Percentiles rank a stretch among this genome's conserved stretches.
phyloP scores from a whole-genome alignment of 1,284 basidiomycete species.

The Malassezia furfur region DNA sequence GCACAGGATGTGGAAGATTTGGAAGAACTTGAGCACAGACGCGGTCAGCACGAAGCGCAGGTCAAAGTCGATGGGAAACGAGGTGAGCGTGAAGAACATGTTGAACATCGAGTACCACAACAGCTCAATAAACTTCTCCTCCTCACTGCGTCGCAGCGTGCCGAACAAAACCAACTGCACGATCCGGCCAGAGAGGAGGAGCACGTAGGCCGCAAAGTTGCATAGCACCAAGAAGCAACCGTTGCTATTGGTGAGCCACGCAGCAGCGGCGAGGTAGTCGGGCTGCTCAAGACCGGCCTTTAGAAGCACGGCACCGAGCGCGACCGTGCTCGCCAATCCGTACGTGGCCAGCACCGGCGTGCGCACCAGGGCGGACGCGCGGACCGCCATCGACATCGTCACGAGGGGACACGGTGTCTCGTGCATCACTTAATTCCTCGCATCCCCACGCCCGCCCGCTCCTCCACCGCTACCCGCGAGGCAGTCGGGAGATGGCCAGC shows the following conservation, averaged over 20 bases:
- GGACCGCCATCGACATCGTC: constrained; percentile 2
- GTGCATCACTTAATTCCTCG: not conserved
- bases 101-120: not conserved
- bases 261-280: constrained; percentile 88
- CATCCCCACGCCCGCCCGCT: too few relatives aligned
- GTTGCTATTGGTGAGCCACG: constrained; percentile 83
- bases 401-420: not conserved
- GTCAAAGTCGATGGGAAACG: not conserved
- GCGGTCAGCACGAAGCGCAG: constrained; percentile 56
- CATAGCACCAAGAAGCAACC: constrained; percentile 56
- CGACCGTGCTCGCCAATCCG: constrained; percentile 24
- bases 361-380: constrained; percentile 1
- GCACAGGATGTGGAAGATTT: constrained; percentile 95
- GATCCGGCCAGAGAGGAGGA: constrained; percentile 65
- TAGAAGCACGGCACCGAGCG: constrained; percentile 24
- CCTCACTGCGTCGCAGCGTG: constrained; percentile 70
- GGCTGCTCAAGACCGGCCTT: constrained; percentile 73
- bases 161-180: constrained; percentile 89
- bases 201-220: constrained; percentile 75
- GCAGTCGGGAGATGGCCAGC: not conserved
- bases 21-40: constrained; percentile 80
- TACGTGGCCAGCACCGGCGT: constrained; percentile 24
- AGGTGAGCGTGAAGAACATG: constrained; percentile 1
- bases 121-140: constrained; percentile 54
- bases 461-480: too few relatives aligned